A percentile compares a stretch with the other conserved stretches of the same genome.
These are phyloP conservation scores for Pichia sp. DNA, from an alignment of 1,139 yeast genomes.

Conservation along the genomic window DNA sequence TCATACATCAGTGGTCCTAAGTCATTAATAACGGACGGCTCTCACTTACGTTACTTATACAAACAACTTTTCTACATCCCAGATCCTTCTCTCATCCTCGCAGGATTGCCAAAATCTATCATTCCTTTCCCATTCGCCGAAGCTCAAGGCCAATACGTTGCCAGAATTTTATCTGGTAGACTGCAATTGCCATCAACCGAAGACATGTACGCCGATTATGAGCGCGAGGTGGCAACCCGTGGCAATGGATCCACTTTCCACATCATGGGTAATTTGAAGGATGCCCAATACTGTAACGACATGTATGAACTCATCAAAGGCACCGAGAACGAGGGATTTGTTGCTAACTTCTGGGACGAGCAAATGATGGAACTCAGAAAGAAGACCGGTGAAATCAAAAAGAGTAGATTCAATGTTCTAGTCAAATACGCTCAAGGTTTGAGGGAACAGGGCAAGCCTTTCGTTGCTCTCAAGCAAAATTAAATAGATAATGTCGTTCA, in stretches of 20 bases:
- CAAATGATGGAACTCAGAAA: slow-evolving; percentile 24
- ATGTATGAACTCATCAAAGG: slow-evolving; percentile 26
- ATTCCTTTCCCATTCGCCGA: slow-evolving; percentile 48
- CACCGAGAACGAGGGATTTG: slow-evolving; percentile 29
- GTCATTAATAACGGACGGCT: slow-evolving; percentile 35
- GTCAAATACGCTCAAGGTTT: slow-evolving; percentile 27
- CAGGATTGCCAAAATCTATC: slow-evolving; percentile 39
- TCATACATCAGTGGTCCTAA: slow-evolving; percentile 30
- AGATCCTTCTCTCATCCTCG: slow-evolving; percentile 42
- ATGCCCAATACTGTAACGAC: slow-evolving; percentile 31
- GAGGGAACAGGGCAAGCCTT: slow-evolving; percentile 24
- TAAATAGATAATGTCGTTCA: neutral
- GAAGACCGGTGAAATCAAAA: slow-evolving; percentile 25
- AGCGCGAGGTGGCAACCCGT: slow-evolving; percentile 23
- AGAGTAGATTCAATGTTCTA: slow-evolving; percentile 26
- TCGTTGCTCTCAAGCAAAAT: slow-evolving; percentile 17
- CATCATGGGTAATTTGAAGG: slow-evolving; percentile 28
- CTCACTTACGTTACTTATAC: slow-evolving; percentile 36
- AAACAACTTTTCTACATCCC: slow-evolving; percentile 43
- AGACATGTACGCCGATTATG: slow-evolving; percentile 33
- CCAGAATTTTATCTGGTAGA: slow-evolving; percentile 42
- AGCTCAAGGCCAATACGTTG: slow-evolving; percentile 43
- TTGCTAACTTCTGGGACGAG: slow-evolving; percentile 30
- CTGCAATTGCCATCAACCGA: slow-evolving; percentile 35
- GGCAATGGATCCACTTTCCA: slow-evolving; percentile 32